These are phyloP conservation scores for Pleurotus pulmonarius DNA, from an alignment of 768 basidiomycete species.

Conservation along the genomic window DNA sequence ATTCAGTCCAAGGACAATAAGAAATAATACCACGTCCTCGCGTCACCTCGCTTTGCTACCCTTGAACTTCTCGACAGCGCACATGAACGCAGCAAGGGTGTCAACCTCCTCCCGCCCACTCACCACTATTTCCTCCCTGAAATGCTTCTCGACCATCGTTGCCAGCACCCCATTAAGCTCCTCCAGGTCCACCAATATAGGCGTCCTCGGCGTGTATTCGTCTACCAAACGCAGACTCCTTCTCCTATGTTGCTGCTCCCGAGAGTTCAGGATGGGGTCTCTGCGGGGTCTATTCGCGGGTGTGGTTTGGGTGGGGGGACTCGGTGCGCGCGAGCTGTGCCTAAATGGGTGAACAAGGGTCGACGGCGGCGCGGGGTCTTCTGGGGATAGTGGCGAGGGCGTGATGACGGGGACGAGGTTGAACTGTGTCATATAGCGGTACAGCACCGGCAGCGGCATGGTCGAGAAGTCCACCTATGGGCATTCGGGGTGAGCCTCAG, in stretches of 20 bases:
- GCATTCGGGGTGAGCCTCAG: no score
- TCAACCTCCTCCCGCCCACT: conserved; percentile 70
- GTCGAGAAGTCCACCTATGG: conserved; percentile 71
- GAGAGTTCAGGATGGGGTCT: conserved; percentile 28
- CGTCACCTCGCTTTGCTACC: conserved; percentile 13
- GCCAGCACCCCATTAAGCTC: conserved; percentile 70
- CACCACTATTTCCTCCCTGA: conserved; percentile 50
- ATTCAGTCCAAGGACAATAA: not conserved
- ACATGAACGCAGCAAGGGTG: conserved; percentile 79
- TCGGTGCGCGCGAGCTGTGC: conserved; percentile 45
- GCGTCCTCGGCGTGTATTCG: conserved; percentile 52
- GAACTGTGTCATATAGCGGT: conserved; percentile 71
- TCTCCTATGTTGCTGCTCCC: conserved; percentile 55
- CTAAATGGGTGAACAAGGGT: conserved; percentile 49
- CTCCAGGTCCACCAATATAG: conserved; percentile 65
- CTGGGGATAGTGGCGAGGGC: conserved; percentile 63
- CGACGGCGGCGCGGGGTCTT: conserved; percentile 69
- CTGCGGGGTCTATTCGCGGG: conserved; percentile 73
- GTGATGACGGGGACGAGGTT: conserved; percentile 68
- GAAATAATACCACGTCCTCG: not conserved
- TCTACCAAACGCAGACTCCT: conserved; percentile 73
- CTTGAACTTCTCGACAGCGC: conserved; percentile 62
- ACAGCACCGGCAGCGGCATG: conserved; percentile 59
- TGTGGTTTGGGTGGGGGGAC: conserved; percentile 44
- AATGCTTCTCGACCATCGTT: conserved; percentile 69